Conservation (phyloP, 352 stramenopile species). For the Pythium angustatum region DNA sequence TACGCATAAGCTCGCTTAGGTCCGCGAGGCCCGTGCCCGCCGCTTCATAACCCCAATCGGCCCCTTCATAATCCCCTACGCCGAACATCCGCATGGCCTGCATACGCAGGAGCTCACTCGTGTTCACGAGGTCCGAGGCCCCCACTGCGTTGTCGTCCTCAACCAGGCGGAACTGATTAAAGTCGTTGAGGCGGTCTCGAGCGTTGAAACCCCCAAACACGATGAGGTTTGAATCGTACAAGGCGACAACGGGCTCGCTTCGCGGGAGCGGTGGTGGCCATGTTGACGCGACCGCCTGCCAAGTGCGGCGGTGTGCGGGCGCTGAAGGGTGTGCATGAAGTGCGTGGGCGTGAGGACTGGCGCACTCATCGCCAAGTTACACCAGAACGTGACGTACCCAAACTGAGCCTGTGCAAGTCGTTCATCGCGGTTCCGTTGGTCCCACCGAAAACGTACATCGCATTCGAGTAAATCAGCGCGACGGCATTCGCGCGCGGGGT, state of each 20-base stretch:
- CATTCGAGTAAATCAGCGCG: constrained; percentile 91
- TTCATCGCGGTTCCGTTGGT: constrained; percentile 96
- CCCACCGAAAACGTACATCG: constrained; percentile 95
- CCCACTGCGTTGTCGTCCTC: too few relatives aligned
- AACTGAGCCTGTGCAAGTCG: constrained; percentile 95
- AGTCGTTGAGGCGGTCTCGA: too few relatives aligned
- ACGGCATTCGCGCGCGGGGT: constrained; percentile 96
- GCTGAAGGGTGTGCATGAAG: constrained; percentile 28
- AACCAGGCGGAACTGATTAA: too few relatives aligned
- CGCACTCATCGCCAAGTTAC: neutral
- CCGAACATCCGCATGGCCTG: too few relatives aligned
- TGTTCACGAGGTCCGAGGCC: too few relatives aligned
- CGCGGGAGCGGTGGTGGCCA: constrained; percentile 85
- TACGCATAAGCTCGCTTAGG: too few relatives aligned
- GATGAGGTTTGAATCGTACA: constrained; percentile 93
- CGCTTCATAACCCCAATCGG: too few relatives aligned
- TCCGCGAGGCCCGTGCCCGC: too few relatives aligned
- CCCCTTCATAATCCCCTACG: too few relatives aligned
- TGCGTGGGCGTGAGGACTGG: neutral
- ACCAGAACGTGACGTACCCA: constrained; percentile 62
- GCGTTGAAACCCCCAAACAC: constrained; percentile 97
- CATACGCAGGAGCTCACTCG: too few relatives aligned
- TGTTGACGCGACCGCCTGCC: constrained; percentile 77
- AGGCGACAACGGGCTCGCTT: constrained; percentile 95
- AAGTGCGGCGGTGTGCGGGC: constrained; percentile 68